These are phyloP conservation scores for Candida lessepsii DNA, from an alignment of 805 yeast species.

Conservation along the genomic window DNA sequence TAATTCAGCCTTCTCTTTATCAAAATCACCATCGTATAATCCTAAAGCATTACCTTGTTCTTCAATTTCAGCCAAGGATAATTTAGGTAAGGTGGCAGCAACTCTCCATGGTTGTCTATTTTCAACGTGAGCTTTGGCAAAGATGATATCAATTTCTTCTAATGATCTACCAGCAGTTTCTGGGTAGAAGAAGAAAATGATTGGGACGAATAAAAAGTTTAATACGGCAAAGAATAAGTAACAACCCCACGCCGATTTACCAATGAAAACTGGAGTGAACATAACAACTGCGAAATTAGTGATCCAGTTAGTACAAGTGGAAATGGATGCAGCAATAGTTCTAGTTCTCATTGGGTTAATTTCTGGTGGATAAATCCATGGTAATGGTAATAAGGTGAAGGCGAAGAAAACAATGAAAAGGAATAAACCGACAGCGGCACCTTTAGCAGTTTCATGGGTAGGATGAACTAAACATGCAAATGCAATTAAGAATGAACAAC, in stretches of 20 bases:
- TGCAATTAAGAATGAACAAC: slow-evolving; percentile 37
- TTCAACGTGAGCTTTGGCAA: slow-evolving; percentile 60
- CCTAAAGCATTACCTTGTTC: slow-evolving; percentile 60
- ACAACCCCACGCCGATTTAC: slow-evolving; percentile 37
- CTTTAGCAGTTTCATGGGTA: slow-evolving; percentile 36
- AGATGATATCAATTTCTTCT: slow-evolving; percentile 55
- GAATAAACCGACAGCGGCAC: slow-evolving; percentile 47
- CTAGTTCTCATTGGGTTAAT: slow-evolving; percentile 47
- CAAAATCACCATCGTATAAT: slow-evolving; percentile 45
- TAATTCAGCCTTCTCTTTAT: slow-evolving; percentile 34
- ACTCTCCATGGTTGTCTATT: slow-evolving; percentile 59
- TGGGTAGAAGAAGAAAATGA: slow-evolving; percentile 45
- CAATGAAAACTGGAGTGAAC: slow-evolving; percentile 45
- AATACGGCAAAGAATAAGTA: slow-evolving; percentile 42
- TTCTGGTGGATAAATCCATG: slow-evolving; percentile 50
- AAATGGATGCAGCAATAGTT: slow-evolving; percentile 43
- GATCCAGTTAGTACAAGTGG: slow-evolving; percentile 47
- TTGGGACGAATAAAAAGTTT: slow-evolving; percentile 38
- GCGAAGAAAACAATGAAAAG: slow-evolving; percentile 45
- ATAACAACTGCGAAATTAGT: slow-evolving; percentile 45
- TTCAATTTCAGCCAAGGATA: slow-evolving; percentile 57
- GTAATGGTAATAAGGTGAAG: slow-evolving; percentile 43
- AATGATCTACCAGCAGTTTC: slow-evolving; percentile 46
- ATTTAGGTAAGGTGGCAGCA: slow-evolving; percentile 60
- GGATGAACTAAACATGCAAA: slow-evolving; percentile 38